Evolutionary conservation across 805 yeast genomes (phyloP).

Genomic region (Saturnispora serradocipensis): DNA sequence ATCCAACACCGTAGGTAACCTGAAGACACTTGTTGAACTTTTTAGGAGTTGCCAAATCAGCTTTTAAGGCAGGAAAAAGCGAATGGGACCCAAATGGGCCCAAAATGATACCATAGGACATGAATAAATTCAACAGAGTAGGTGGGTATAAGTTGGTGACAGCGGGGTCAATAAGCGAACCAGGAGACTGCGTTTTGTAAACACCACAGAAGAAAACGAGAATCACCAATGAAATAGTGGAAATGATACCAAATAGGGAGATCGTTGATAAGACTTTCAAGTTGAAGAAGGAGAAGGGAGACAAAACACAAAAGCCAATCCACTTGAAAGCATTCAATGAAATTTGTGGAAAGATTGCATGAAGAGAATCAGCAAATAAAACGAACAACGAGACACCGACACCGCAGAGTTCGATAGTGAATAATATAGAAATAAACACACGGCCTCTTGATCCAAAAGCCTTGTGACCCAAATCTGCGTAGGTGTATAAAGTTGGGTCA

Average conservation of each 20-base stretch:
- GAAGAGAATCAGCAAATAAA: conserved; percentile 76
- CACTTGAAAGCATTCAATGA: conserved; percentile 52
- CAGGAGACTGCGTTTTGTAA: conserved; percentile 36
- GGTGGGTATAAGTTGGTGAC: conserved; percentile 34
- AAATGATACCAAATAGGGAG: conserved; percentile 47
- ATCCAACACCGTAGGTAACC: conserved; percentile 49
- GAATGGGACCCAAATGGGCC: conserved; percentile 87
- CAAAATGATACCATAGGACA: conserved; percentile 55
- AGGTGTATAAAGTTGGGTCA: conserved; percentile 72
- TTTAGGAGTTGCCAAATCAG: conserved; percentile 65
- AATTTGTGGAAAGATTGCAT: conserved; percentile 51
- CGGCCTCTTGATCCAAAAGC: conserved; percentile 75
- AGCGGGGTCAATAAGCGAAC: conserved; percentile 44
- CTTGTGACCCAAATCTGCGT: conserved; percentile 83
- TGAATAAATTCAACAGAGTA: conserved; percentile 30
- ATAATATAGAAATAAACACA: conserved; percentile 59
- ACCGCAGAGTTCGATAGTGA: conserved; percentile 70
- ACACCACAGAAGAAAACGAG: conserved; percentile 41
- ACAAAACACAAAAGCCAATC: conserved; percentile 56
- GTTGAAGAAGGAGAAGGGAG: conserved; percentile 69
- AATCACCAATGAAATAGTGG: conserved; percentile 42
- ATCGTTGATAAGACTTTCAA: conserved; percentile 45
- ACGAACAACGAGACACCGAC: conserved; percentile 76
- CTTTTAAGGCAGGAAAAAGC: conserved; percentile 65
- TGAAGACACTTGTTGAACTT: conserved; percentile 47